Conservation (phyloP, 441 rosid genomes). For the Gossypium gossypioides region DNA sequence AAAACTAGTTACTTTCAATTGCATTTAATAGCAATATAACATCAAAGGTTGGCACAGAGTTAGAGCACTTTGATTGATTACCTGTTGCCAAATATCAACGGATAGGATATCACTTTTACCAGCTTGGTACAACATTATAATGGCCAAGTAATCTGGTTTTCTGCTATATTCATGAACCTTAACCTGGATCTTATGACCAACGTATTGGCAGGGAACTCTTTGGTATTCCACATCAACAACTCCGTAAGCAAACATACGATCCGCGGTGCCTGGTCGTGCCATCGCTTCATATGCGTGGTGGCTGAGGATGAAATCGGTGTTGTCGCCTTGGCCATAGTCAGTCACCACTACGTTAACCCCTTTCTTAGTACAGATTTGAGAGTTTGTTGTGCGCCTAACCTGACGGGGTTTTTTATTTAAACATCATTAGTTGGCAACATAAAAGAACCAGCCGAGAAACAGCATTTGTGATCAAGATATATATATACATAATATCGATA, state of each 20-base stretch:
- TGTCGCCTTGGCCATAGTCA: slow-evolving; percentile 78
- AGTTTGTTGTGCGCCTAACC: slow-evolving; percentile 60
- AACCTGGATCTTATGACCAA: slow-evolving; percentile 31
- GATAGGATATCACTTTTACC: slow-evolving; percentile 36
- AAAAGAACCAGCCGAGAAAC: background rate
- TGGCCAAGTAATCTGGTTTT: slow-evolving; percentile 29
- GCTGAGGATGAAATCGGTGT: slow-evolving; percentile 77
- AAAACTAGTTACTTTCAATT: background rate
- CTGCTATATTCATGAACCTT: slow-evolving; percentile 69
- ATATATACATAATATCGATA: background rate
- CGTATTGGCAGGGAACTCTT: slow-evolving; percentile 58
- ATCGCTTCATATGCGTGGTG: slow-evolving; percentile 45
- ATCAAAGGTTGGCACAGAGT: background rate
- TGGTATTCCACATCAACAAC: slow-evolving; percentile 64
- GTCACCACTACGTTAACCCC: slow-evolving; percentile 66
- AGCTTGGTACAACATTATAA: slow-evolving; percentile 34
- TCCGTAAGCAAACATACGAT: slow-evolving; percentile 45
- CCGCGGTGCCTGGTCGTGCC: slow-evolving; percentile 30
- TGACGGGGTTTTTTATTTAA: slow-evolving; percentile 12
- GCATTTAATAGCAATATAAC: background rate
- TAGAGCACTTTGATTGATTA: background rate
- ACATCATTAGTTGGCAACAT: background rate
- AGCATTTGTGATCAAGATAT: background rate
- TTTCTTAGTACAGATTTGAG: slow-evolving; percentile 42
- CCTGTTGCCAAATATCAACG: slow-evolving; percentile 52